Evolutionary conservation across 208 protist species (phyloP).

Genomic region (Phytomonas francai): DNA sequence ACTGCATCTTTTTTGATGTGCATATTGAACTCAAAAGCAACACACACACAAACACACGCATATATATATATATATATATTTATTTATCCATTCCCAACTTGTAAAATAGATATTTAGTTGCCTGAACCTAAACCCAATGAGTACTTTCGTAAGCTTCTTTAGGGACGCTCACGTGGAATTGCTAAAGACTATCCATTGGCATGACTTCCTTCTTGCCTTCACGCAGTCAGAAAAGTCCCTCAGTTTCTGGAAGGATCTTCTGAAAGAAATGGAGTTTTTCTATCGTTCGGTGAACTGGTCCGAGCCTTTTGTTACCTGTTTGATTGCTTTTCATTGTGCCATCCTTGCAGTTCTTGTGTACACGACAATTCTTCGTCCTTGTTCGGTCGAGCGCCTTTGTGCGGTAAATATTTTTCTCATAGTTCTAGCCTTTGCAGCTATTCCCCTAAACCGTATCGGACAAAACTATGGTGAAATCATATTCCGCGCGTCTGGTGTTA

Average conservation of each 20-base stretch:
- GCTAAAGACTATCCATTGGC: slow-evolving; percentile 9
- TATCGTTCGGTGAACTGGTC: slow-evolving; percentile 52
- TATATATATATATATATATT: no score
- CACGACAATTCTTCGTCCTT: slow-evolving; percentile 14
- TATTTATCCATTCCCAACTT: no score
- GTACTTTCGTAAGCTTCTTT: background rate
- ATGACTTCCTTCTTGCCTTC: background rate
- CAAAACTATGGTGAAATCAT: slow-evolving; percentile 19
- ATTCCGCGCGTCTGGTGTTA: slow-evolving; percentile 36
- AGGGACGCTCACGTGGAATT: slow-evolving; percentile 25
- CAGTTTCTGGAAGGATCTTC: background rate
- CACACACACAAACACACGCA: background rate
- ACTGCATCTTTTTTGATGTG: background rate
- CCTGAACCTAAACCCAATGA: background rate
- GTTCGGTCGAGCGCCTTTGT: slow-evolving; percentile 37
- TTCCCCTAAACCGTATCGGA: slow-evolving; percentile 29
- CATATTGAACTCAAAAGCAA: background rate
- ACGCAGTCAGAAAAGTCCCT: background rate
- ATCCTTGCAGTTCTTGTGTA: slow-evolving; percentile 21
- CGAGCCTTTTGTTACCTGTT: slow-evolving; percentile 65
- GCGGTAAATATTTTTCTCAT: slow-evolving; percentile 24
- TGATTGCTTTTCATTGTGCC: slow-evolving; percentile 39
- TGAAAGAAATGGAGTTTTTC: slow-evolving; percentile 21
- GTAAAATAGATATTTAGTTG: background rate
- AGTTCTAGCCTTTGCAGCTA: slow-evolving; percentile 21